Evolutionary conservation across 345 rosid genomes (phyloP), one percentile per base, ranked within the genome.

Genomic region (Eutrema yunnanense): DNA sequence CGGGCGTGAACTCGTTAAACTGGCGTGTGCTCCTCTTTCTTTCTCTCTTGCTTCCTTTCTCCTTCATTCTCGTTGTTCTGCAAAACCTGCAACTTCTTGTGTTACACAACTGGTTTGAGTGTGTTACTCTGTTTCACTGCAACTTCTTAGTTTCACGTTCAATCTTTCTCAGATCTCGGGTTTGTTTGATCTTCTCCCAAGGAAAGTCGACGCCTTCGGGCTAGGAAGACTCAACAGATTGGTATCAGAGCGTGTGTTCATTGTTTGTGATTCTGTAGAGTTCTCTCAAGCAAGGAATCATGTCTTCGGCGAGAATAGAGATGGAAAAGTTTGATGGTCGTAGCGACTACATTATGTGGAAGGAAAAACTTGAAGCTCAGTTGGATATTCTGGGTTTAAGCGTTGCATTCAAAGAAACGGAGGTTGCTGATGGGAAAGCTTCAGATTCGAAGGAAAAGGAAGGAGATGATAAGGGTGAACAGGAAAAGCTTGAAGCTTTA

Each of bases 341-440:
- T 5, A 48, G 65, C 0, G 65, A 60, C 36, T 60, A 60, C 19
- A 60, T 50, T 0, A 13, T 60, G 9, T 50, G 59, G 47, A 50
- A 42, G 2, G 61, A 67, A 8, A 67, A 67, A 1, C 42, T 54
- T 0, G 13, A 16, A n/a, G 62, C 43, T 2, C 72, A 68, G 0
- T 0, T 68, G 8, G 33, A 68, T 3, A 68, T 54, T 0, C 0
- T 68, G 19, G 62, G 73, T 2, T 2, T 68, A 0, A 55, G 50
- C 9, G 0, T 14, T 2, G 50, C 3, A 6, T 3, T 14, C 8
- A 46, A 7, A 2, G 49, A 66, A 16, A 3, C 16, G 0, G 32
- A 16, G 0, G 4, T 0, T 3, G 0, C 9, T 0, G 9, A 1
- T 0, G 6, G 1, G 0, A 7, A 33, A 1, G 37, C 4, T 9